Base-by-base conservation (phyloP, 805 yeast genomes). In the Isabelozyma gotoi region DNA sequence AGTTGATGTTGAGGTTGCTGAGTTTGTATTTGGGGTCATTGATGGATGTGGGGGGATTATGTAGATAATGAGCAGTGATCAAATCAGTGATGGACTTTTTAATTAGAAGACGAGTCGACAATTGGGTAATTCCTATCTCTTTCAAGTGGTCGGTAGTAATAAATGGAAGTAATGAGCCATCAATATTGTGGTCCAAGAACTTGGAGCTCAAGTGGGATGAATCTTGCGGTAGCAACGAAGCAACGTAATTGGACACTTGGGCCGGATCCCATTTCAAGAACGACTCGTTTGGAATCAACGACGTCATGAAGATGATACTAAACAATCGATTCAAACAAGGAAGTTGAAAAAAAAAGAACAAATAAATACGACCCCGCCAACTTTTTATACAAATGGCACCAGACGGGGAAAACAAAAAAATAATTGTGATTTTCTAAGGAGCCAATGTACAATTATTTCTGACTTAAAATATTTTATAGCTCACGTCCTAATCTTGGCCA, bases 101-200 rank as follows among this genome's bases (percentile, higher is more conserved):
- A 34, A 90, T 65, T 33, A 62, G 59, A 3, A 91, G 68, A 19
- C 96, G 72, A 15, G 77, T 75, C 21, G 76, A 74, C 24, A 85
- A 58, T 27, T 71, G 67, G 5, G 47, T 43, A 1, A 86, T 74
- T 2, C 91, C 95, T 56, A 92, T 66, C 41, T 90, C 96, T 47
- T 73, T 70, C 36, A 91, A 76, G 57, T 89, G 94, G 7, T 77
- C 80, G 10, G 86, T 78, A 24, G 81, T 80, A 39, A 91, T 68
- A 47, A 80, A 82, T 2, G 88, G 81, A 40, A 92, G 66, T 3
- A 86, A 73, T 21, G 85, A 78, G 1, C 96, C 96, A 3, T 84
- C 81, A 40, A 88, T 78, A 51, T 82, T 82, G 62, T 88, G 78
- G 2, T 71, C 73, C 19, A 72, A 64, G 56, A 84, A 82, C 35